A percentile compares a stretch with the other conserved stretches of the same genome.
Evolutionary conservation across 352 stramenopile genomes (phyloP).

Genomic region (Pythium oligandrum): DNA sequence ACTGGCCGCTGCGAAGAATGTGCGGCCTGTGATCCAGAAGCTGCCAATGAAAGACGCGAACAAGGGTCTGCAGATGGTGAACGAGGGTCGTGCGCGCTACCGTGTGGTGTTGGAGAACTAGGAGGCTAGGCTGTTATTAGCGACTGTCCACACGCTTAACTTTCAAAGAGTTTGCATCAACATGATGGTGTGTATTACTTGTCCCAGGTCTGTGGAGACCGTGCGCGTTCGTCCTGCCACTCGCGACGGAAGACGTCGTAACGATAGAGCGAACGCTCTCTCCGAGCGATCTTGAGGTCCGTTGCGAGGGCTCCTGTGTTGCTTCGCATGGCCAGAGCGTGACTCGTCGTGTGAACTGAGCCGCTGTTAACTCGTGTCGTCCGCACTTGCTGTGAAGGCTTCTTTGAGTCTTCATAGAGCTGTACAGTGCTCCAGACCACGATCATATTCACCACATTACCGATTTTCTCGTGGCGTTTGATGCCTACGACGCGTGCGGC

Average conservation of each 20-base stretch:
- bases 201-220: constrained; percentile 51
- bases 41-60: constrained; percentile 18
- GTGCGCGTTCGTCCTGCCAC: constrained; percentile 68
- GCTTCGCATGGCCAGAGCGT: constrained; percentile 20
- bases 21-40: constrained; percentile 23
- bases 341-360: constrained; percentile 36
- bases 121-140: too few species aligned
- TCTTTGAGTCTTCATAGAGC: constrained; percentile 49
- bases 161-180: too few species aligned
- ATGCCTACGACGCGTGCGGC: constrained; percentile 49
- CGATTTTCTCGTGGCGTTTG: not conserved
- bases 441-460: constrained; percentile 35
- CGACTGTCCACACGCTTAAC: too few species aligned
- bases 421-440: constrained; percentile 79
- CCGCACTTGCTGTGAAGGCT: constrained; percentile 8
- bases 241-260: constrained; percentile 73
- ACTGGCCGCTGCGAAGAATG: constrained; percentile 46
- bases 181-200: constrained; percentile 7
- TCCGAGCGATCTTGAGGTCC: constrained; percentile 65
- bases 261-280: constrained; percentile 58
- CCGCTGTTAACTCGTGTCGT: constrained; percentile 6
- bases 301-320: constrained; percentile 24
- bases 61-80: not conserved
- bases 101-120: too few species aligned
- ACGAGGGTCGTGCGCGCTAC: too few species aligned